Conservation (phyloP, 352 stramenopile species). For the Globisporangium solare region DNA sequence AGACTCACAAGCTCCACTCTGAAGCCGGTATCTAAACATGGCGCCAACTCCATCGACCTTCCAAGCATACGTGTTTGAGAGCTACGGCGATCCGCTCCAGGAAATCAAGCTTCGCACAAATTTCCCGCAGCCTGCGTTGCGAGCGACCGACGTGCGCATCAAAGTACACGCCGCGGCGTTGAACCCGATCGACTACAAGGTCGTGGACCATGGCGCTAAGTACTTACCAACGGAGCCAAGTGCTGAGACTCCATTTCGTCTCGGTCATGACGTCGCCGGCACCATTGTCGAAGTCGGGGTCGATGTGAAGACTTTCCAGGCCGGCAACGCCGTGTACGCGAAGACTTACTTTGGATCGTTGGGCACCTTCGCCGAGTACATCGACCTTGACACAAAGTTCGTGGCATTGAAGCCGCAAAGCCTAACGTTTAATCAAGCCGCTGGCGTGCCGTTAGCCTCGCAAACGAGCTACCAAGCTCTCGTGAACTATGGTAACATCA, state of each 20-base stretch:
- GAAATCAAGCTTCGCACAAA: conserved; percentile 1
- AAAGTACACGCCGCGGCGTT: conserved; percentile 54
- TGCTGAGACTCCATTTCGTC: conserved; percentile 11
- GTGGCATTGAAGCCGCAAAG: conserved; percentile 45
- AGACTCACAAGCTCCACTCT: too few relatives aligned
- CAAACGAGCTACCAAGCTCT: conserved; percentile 60
- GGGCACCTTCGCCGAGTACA: conserved; percentile 56
- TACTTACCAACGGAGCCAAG: conserved; percentile 23
- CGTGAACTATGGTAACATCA: conserved; percentile 21
- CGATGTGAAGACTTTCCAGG: not conserved
- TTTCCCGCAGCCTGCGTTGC: not conserved
- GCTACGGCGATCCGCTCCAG: not conserved
- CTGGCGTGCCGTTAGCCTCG: conserved; percentile 44
- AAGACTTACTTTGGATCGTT: conserved; percentile 25
- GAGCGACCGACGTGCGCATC: conserved; percentile 24
- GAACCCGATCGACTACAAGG: conserved; percentile 65
- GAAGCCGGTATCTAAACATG: too few relatives aligned
- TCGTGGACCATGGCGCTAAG: conserved; percentile 17
- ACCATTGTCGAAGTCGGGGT: not conserved
- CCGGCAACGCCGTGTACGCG: conserved; percentile 58
- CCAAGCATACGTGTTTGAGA: conserved; percentile 2
- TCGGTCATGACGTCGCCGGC: conserved; percentile 1
- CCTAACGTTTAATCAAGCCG: conserved; percentile 47
- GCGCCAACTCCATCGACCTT: not conserved
- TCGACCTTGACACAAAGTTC: conserved; percentile 31